These are phyloP conservation scores for Kodamaea sagamina DNA, from an alignment of 805 yeast species.

Conservation along the genomic window DNA sequence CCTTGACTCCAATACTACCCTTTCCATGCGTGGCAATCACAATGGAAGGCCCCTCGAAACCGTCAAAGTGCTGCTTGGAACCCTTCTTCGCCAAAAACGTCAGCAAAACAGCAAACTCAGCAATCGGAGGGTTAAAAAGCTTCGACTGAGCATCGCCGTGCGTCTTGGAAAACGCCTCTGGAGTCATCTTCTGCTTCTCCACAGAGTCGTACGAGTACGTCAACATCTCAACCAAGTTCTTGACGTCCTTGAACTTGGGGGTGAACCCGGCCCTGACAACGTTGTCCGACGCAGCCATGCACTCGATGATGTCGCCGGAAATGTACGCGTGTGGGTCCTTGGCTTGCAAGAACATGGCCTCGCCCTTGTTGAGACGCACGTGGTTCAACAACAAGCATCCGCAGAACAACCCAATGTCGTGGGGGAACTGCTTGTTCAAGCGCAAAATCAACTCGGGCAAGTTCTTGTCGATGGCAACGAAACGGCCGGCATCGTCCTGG, in stretches of 20 bases:
- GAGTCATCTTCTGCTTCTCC: constrained; percentile 88
- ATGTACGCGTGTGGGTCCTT: constrained; percentile 98
- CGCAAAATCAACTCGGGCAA: constrained; percentile 75
- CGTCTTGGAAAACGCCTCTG: constrained; percentile 57
- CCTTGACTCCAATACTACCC: constrained; percentile 57
- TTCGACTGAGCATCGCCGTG: constrained; percentile 63
- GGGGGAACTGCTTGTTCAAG: constrained; percentile 84
- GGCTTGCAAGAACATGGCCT: constrained; percentile 95
- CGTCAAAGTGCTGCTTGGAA: constrained; percentile 56
- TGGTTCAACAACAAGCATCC: constrained; percentile 93
- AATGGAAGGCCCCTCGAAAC: constrained; percentile 84
- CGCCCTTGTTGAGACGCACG: constrained; percentile 78
- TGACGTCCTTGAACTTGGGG: constrained; percentile 97
- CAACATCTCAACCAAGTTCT: constrained; percentile 84
- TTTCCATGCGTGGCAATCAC: constrained; percentile 79
- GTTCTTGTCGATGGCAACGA: constrained; percentile 47
- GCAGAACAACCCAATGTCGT: constrained; percentile 93
- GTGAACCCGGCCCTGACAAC: constrained; percentile 99
- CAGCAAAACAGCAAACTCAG: constrained; percentile 92
- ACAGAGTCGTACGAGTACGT: constrained; percentile 89
- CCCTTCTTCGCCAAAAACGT: constrained; percentile 59
- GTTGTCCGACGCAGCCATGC: constrained; percentile 99
- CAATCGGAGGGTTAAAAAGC: constrained; percentile 93
- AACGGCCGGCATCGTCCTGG: constrained; percentile 54
- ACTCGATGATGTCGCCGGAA: constrained; percentile 95